Conservation (phyloP, 1,284 basidiomycete genomes). For the Pterula multifida region DNA sequence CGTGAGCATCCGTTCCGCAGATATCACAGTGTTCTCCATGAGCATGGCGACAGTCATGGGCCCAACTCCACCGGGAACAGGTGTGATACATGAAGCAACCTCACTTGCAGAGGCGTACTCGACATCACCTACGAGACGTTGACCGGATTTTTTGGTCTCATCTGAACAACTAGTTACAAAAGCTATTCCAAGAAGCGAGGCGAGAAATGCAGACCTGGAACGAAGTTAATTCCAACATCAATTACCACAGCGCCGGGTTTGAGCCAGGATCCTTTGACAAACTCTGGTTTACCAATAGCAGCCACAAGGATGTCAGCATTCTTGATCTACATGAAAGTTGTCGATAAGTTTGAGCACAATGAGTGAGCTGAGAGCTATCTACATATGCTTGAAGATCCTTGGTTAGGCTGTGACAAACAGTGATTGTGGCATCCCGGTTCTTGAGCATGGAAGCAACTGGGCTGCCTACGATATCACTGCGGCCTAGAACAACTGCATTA, state of each 20-base stretch:
- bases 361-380: conserved; percentile 6
- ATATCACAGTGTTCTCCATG: conserved; percentile 89
- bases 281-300: conserved; percentile 88
- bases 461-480: conserved; percentile 96
- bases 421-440: conserved; percentile 90
- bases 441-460: conserved; percentile 89
- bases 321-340: conserved; percentile 41
- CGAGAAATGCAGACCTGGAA: conserved; percentile 51
- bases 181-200: background rate
- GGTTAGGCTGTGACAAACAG: conserved; percentile 92
- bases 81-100: conserved; percentile 87
- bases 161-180: conserved; percentile 32
- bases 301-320: conserved; percentile 88
- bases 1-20: conserved; percentile 77
- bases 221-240: conserved; percentile 96
- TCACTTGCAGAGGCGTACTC: conserved; percentile 70
- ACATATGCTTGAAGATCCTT: conserved; percentile 73
- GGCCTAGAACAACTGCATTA: conserved; percentile 87
- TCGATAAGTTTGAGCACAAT: background rate
- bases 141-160: conserved; percentile 86
- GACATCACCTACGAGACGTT: conserved; percentile 94
- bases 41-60: conserved; percentile 99
- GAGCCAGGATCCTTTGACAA: conserved; percentile 89
- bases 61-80: conserved; percentile 96
- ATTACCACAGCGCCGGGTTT: conserved; percentile 92